phyloP scores from a whole-genome alignment of 164 flowering plant species.

The Sedum album region DNA sequence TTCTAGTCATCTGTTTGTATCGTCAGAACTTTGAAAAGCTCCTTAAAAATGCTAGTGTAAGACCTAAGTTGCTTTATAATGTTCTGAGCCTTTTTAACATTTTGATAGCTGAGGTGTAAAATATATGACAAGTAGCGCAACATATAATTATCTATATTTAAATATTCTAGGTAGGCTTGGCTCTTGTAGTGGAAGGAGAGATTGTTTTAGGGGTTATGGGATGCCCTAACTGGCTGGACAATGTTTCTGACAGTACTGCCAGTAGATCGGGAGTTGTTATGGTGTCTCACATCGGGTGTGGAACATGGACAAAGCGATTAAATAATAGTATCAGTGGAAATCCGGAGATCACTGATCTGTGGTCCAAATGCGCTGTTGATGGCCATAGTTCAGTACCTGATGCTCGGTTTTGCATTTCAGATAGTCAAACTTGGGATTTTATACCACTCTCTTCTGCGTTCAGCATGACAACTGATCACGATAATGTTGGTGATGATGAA shows the following conservation, averaged over 20 bases:
- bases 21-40: too few relatives aligned
- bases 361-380: constrained; percentile 70
- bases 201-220: constrained; percentile 83
- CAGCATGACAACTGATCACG: constrained; percentile 33
- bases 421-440: constrained; percentile 82
- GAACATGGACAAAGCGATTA: constrained; percentile 68
- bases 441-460: constrained; percentile 52
- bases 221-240: constrained; percentile 72
- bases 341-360: constrained; percentile 16
- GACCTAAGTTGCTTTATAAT: too few relatives aligned
- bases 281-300: constrained; percentile 77
- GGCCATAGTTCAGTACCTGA: constrained; percentile 25
- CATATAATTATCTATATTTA: neutral
- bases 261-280: constrained; percentile 45
- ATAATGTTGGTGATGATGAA: constrained; percentile 29
- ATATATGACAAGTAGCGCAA: neutral
- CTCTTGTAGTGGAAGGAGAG: constrained; percentile 78
- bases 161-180: constrained; percentile 74
- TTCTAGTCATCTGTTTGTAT: neutral
- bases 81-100: too few relatives aligned
- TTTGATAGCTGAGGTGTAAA: neutral
- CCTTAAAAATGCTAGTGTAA: too few relatives aligned
- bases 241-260: constrained; percentile 15
- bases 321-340: constrained; percentile 14
- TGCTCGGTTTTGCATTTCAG: constrained; percentile 69